Conservation (phyloP, 805 yeast species). For the Kazachstania bromeliacearum region DNA sequence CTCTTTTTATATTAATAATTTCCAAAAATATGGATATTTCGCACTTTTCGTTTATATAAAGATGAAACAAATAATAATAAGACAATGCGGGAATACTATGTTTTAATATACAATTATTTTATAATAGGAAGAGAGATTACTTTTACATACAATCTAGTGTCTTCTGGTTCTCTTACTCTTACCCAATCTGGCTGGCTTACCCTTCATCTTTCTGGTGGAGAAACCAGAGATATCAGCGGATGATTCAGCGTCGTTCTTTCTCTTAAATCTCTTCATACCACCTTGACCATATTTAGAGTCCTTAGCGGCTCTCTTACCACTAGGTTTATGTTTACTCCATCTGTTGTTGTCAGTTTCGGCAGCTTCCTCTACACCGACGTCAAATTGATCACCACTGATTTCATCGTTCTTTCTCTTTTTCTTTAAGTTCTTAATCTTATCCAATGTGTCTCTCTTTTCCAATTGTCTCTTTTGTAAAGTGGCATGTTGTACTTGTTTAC, state of each 20-base stretch:
- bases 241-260: constrained; percentile 64
- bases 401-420: constrained; percentile 77
- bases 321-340: constrained; percentile 32
- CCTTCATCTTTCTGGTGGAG: constrained; percentile 44
- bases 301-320: constrained; percentile 60
- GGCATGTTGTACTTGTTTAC: constrained; percentile 92
- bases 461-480: constrained; percentile 88
- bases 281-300: constrained; percentile 67
- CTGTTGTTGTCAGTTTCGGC: constrained; percentile 32
- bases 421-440: constrained; percentile 82
- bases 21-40: too few species aligned
- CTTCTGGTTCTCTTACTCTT: constrained; percentile 41
- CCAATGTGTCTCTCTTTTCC: constrained; percentile 84
- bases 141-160: constrained; percentile 9
- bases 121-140: too few species aligned
- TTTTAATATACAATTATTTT: constrained; percentile 1
- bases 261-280: constrained; percentile 65
- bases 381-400: constrained; percentile 47
- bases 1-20: too few species aligned
- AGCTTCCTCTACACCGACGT: constrained; percentile 80
- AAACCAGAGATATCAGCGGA: constrained; percentile 57
- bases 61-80: neutral
- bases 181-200: constrained; percentile 42
- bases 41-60: constrained; percentile 1
- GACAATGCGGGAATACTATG: neutral